A percentile compares a stretch with the other conserved stretches of the same genome.
Conservation (phyloP, 202 grass and related monocot genomes). For the Hordeum pubiflorum region DNA sequence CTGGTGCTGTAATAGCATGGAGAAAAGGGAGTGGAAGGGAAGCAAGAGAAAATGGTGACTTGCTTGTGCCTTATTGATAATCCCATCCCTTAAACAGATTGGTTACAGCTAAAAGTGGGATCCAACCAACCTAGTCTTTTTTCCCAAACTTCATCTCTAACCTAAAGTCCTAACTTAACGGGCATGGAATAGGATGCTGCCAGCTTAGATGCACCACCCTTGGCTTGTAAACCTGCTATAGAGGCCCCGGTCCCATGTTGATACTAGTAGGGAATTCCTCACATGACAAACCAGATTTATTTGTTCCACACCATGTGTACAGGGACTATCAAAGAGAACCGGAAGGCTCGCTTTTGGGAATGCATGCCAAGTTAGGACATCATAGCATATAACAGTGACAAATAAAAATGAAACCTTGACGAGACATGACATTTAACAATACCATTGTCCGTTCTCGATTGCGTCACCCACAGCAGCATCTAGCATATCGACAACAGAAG, state of each 20-base stretch:
- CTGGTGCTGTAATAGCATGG: neutral
- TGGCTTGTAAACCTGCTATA: neutral
- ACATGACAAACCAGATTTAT: neutral
- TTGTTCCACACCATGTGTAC: conserved; percentile 11
- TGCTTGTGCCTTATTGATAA: neutral
- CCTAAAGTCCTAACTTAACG: neutral
- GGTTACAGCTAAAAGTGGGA: neutral
- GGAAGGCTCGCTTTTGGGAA: neutral
- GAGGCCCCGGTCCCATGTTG: neutral
- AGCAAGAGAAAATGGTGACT: neutral
- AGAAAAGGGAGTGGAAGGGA: neutral
- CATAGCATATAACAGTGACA: conserved; percentile 12
- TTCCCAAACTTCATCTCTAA: neutral
- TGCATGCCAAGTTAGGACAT: neutral
- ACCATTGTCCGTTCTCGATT: conserved; percentile 84
- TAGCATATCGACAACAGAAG: conserved; percentile 87
- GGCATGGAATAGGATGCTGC: neutral
- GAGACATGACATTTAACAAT: conserved; percentile 29
- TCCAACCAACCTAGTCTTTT: neutral
- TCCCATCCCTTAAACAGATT: neutral
- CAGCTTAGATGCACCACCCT: neutral
- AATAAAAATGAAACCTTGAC: conserved; percentile 6
- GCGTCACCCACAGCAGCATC: conserved; percentile 86
- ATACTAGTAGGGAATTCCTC: neutral
- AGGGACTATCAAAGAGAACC: neutral